Evolutionary conservation across 257 asterid species (phyloP).

Genomic region (Coffea canephora): DNA sequence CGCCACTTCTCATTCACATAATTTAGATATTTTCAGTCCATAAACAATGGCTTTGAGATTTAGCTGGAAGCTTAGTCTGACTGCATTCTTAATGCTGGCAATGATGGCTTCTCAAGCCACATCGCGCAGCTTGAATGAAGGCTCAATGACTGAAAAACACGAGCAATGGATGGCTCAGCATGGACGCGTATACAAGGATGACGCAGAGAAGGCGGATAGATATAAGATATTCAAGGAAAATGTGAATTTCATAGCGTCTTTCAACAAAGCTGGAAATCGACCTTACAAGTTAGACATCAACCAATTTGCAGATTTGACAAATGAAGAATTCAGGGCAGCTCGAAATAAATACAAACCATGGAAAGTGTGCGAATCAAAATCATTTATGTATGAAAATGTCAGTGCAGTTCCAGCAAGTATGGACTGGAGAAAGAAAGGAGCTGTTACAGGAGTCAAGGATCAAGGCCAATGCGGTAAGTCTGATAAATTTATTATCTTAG

Average conservation of each 20-base stretch:
- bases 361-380: background rate
- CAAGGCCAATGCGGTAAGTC: no score
- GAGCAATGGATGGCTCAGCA: conserved; percentile 1
- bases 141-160: background rate
- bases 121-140: background rate
- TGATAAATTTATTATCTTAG: background rate
- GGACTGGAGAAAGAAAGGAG: no score
- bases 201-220: background rate
- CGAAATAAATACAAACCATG: background rate
- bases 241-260: background rate
- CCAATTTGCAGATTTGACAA: no score
- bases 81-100: background rate
- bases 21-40: no score
- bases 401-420: no score
- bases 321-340: no score
- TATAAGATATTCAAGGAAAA: background rate
- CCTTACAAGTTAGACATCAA: no score
- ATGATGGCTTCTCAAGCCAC: background rate
- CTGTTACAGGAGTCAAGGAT: no score
- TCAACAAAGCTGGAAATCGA: background rate
- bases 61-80: background rate
- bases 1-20: background rate
- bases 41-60: background rate
- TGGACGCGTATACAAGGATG: background rate
- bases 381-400: background rate